Conservation (phyloP, 495 filamentous ascomycete species). For the Aspergillus ostianus region DNA sequence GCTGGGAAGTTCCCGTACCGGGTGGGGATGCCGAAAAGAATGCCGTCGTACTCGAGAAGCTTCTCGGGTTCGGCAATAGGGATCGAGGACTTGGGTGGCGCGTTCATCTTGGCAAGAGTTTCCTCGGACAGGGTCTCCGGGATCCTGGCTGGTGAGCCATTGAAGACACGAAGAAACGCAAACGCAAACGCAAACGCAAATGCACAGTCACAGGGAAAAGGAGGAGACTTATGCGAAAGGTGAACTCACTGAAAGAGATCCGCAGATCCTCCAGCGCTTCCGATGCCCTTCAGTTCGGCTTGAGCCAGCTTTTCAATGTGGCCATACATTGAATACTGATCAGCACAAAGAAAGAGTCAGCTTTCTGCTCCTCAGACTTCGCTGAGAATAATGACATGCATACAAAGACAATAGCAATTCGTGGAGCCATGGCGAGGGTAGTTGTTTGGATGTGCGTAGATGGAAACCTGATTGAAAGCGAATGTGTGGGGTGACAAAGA, state of each 20-base stretch:
- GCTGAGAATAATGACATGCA: no score
- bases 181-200: no score
- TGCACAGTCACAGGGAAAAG: no score
- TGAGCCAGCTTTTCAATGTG: slow-evolving; percentile 82
- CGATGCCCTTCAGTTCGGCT: slow-evolving; percentile 87
- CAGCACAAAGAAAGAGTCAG: slow-evolving; percentile 26
- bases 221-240: not conserved
- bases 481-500: no score
- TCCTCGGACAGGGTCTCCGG: slow-evolving; percentile 83
- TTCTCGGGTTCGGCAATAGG: slow-evolving; percentile 63
- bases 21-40: slow-evolving; percentile 96
- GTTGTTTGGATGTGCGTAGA: no score
- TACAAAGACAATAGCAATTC: slow-evolving; percentile 88
- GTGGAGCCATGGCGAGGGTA: slow-evolving; percentile 76
- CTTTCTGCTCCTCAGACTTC: no score
- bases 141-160: slow-evolving; percentile 50
- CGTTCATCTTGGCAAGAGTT: slow-evolving; percentile 84
- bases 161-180: not conserved
- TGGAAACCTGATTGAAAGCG: no score
- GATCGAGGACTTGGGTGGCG: slow-evolving; percentile 71
- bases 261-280: slow-evolving; percentile 76
- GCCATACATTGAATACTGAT: slow-evolving; percentile 89
- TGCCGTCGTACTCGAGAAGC: slow-evolving; percentile 77
- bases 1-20: slow-evolving; percentile 97
- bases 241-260: slow-evolving; percentile 74